These are phyloP conservation scores for Spergularia marina DNA, from an alignment of 148 eudicot genomes.

Conservation along the genomic window DNA sequence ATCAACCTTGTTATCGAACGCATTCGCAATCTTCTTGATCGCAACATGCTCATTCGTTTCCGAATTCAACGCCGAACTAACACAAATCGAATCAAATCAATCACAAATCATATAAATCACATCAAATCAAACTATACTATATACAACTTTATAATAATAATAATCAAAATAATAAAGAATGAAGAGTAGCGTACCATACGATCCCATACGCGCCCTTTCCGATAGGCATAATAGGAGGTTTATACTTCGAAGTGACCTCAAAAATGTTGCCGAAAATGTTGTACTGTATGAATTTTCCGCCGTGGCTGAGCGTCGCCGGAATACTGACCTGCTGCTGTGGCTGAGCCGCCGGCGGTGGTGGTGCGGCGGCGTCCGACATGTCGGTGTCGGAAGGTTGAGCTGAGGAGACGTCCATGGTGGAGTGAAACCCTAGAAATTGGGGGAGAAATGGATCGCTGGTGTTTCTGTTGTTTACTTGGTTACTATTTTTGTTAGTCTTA, in stretches of 20 bases:
- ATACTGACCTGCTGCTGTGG: conserved; percentile 50
- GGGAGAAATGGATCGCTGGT: conserved; percentile 4
- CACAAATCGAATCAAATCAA: conserved; percentile 7
- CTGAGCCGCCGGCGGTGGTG: conserved; percentile 23
- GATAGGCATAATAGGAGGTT: conserved; percentile 93
- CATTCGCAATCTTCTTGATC: conserved; percentile 92
- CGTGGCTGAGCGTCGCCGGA: conserved; percentile 74
- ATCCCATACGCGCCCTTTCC: conserved; percentile 99
- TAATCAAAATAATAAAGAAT: not conserved
- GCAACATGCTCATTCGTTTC: conserved; percentile 91
- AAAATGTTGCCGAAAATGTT: conserved; percentile 86
- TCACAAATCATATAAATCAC: not conserved
- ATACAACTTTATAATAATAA: not conserved
- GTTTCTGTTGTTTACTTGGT: not conserved
- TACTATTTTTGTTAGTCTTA: too few relatives aligned
- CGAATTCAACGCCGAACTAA: conserved; percentile 80
- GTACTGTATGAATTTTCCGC: conserved; percentile 78
- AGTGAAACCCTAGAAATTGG: conserved; percentile 27
- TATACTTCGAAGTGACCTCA: conserved; percentile 85
- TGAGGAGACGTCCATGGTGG: conserved; percentile 25
- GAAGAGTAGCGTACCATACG: conserved; percentile 54
- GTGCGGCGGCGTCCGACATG: conserved; percentile 58
- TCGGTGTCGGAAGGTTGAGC: conserved; percentile 61
- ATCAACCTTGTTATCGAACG: conserved; percentile 88
- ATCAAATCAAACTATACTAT: not conserved